Evolutionary conservation across 345 rosid species (phyloP), one percentile per base, ranked within the genome.

Genomic region (Corymbia maculata): DNA sequence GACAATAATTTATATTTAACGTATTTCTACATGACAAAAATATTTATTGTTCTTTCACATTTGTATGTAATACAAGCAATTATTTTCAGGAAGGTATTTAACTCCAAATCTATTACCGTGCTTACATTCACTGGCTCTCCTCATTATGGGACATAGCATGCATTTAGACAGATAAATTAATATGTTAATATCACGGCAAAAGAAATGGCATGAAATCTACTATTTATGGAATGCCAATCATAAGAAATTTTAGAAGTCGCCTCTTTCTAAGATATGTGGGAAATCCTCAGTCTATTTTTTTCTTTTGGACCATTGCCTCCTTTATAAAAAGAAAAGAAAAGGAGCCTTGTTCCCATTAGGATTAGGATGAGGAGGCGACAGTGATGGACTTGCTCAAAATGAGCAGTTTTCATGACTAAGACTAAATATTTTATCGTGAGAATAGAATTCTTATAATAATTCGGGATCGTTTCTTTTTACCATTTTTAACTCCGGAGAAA

Each of bases 331-430:
- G 24, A 2, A 10, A 57, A 13, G 13, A 13, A 51, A 51, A 55
- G 22, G 2, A 13, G 1, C 79, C 30, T 30, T 68, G 7, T 21
- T 32, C 6, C 0, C 0, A 16, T 2, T 9, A 15, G 44, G 8
- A 32, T 32, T 30, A 68, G 10, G 15, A 28, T 14, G 16, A 66
- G 9, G 36, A 14, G 44, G 6, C 3, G 44, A 2, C 0, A 1
- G 7, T 1, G 22, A 66, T 4, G 14, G 21, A 66, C 3, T 30
- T 7, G 6, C 13, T 28, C 36, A 61, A 61, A 61, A 61, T 28
- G 70, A 13, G 17, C 3, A 61, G 9, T 30, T 8, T 66, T 8
- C 11, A 8, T 30, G 45, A 8, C 2, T 30, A 12, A 4, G 15
- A 68, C 2, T 13, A 6, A 32, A 68, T 16, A 30, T 32, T 19